phyloP scores from a whole-genome alignment of 139 green algal species.

The Tetraselmis striata region DNA sequence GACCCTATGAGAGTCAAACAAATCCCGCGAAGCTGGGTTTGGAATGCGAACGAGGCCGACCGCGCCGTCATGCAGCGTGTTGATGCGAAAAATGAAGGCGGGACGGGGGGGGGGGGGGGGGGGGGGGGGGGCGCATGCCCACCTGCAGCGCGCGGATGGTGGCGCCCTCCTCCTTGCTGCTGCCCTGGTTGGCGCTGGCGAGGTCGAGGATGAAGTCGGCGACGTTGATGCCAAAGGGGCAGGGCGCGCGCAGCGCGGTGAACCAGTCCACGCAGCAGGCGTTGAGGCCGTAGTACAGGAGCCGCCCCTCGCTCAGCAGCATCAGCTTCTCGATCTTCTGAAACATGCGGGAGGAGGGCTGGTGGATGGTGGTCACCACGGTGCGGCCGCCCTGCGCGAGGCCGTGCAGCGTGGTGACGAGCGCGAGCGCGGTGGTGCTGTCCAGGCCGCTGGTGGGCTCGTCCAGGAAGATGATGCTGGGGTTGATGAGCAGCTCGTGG shows the following conservation, averaged over 20 bases:
- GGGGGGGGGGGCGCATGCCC: too few species aligned
- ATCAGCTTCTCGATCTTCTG: conserved; percentile 70
- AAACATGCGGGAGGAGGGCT: conserved; percentile 78
- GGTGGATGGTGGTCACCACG: conserved; percentile 90
- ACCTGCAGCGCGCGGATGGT: neutral
- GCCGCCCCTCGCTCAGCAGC: conserved; percentile 54
- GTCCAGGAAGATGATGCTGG: conserved; percentile 82
- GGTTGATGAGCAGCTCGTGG: conserved; percentile 90
- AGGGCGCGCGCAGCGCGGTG: conserved; percentile 34
- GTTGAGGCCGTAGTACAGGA: conserved; percentile 74
- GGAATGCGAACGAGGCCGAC: too few species aligned
- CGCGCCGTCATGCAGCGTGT: too few species aligned
- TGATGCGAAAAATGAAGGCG: too few species aligned
- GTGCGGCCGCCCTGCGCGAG: conserved; percentile 68
- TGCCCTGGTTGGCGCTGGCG: conserved; percentile 49
- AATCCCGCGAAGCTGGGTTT: too few species aligned
- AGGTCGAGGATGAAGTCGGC: conserved; percentile 79
- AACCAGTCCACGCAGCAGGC: conserved; percentile 53
- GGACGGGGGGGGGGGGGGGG: too few species aligned
- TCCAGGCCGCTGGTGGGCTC: conserved; percentile 75
- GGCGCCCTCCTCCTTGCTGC: neutral
- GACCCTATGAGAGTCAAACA: too few species aligned
- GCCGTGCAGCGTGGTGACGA: conserved; percentile 62
- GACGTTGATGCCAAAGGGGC: conserved; percentile 66
- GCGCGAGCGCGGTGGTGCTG: conserved; percentile 81